A percentile compares a stretch with the other conserved stretches of the same genome.
phyloP scores from a whole-genome alignment of 768 basidiomycete species.

The Collybia nuda region DNA sequence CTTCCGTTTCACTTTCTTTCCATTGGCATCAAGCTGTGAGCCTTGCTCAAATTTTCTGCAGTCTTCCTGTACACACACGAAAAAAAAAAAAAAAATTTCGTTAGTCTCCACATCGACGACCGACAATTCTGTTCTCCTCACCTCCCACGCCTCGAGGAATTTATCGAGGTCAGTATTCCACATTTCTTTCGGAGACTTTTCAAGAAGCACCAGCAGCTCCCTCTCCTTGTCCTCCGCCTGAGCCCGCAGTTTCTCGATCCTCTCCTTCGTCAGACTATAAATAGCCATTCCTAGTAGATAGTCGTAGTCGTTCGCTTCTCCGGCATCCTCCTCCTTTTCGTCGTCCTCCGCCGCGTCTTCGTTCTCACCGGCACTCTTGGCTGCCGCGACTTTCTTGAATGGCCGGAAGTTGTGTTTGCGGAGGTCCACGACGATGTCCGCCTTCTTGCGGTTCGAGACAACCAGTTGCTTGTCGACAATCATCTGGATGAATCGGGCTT shows the following conservation, averaged over 20 bases:
- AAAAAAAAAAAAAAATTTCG: no score
- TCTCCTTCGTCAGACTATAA: constrained; percentile 92
- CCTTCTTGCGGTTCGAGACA: constrained; percentile 87
- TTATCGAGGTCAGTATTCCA: constrained; percentile 90
- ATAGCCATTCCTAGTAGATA: constrained; percentile 96
- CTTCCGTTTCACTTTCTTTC: constrained; percentile 48
- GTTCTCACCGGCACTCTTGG: constrained; percentile 64
- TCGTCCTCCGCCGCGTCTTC: constrained; percentile 55
- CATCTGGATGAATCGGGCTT: constrained; percentile 97
- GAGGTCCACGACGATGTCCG: constrained; percentile 81
- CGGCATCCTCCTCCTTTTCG: constrained; percentile 50
- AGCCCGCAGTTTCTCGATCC: constrained; percentile 83
- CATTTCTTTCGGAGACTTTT: constrained; percentile 75
- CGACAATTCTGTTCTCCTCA: constrained; percentile 24
- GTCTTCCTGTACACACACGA: constrained; percentile 39
- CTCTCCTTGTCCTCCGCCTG: constrained; percentile 82
- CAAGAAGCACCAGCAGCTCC: constrained; percentile 77
- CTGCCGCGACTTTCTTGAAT: constrained; percentile 79
- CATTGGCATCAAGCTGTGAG: constrained; percentile 38
- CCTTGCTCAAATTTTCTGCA: constrained; percentile 50
- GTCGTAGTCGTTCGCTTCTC: constrained; percentile 72
- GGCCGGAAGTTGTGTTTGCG: constrained; percentile 84
- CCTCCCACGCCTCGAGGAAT: constrained; percentile 86
- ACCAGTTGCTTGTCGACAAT: constrained; percentile 82
- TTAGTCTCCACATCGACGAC: no score